Evolutionary conservation across 2,329 filamentous ascomycete species (phyloP).

Genomic region (Clathrospora elynae): DNA sequence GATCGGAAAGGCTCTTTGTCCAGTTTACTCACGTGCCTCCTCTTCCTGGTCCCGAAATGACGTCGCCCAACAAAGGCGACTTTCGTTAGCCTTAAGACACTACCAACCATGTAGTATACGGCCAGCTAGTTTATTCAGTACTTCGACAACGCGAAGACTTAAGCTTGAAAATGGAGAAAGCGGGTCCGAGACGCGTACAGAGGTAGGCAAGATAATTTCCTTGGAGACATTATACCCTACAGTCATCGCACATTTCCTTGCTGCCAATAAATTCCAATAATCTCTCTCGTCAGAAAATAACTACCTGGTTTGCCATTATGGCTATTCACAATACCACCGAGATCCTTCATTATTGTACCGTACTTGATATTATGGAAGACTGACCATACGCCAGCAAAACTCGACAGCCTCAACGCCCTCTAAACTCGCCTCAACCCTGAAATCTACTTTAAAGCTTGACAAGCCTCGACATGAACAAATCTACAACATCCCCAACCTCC

Average conservation of each 20-base stretch:
- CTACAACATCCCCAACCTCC: conserved; percentile 92
- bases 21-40: conserved; percentile 40
- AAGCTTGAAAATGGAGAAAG: conserved; percentile 18
- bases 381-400: conserved; percentile 10
- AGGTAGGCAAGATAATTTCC: conserved; percentile 21
- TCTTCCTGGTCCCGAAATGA: conserved; percentile 26
- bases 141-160: conserved; percentile 16
- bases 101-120: conserved; percentile 7
- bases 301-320: no score
- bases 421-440: conserved; percentile 35
- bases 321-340: no score
- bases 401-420: conserved; percentile 18
- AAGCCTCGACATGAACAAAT: conserved; percentile 73
- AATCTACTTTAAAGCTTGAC: conserved; percentile 38
- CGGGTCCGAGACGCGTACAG: conserved; percentile 4
- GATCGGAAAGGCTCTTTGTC: conserved; percentile 24
- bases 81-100: conserved; percentile 1
- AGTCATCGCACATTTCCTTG: no score
- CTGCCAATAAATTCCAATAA: no score
- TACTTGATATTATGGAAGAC: neutral
- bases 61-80: conserved; percentile 8
- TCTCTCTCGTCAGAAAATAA: no score
- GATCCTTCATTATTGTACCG: no score
- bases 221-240: neutral
- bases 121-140: conserved; percentile 24